Base-by-base conservation (phyloP, 441 rosid genomes). In the Raphanus hybrid region DNA sequence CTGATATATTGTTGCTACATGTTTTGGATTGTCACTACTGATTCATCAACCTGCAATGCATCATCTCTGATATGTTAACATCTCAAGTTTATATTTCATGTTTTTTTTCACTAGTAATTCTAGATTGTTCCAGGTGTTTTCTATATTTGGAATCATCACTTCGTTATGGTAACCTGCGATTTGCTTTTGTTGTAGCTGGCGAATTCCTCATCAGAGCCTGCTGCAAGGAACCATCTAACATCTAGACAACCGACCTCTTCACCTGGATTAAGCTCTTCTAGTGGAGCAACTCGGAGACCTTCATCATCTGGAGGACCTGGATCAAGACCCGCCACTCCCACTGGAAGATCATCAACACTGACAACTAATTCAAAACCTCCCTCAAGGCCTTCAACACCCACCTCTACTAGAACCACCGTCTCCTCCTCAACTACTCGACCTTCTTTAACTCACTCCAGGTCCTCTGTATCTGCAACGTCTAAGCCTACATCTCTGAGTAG, bases 251-350 rank as follows among this genome's bases (percentile, higher is more conserved):
- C 81, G 14, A 79, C 81, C 74, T 87, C 92, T 9, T 91, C 97
- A 43, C 88, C 95, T 72, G 97, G 97, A 71, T 70, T 84, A 73
- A 93, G 84, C 84, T 80, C 89, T 78, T 85, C 91, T 16, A 82
- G 80, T 71, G 74, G 86, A 64, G 90, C 89, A 55, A 78, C 29
- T 68, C 93, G 95, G 16, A 87, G 98, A 82, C 98, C 98, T 60
- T 91, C 92, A 64, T 95, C 99, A n/a, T 90, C 99, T 14, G 94
- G 97, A 41, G 97, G 97, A 83, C 89, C 92, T 35, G 96, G 97
- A 78, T 93, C 98, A 78, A 91, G 98, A 85, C 96, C 97, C 58
- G 73, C 85, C 75, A 96, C 98, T 0, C 99, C 98, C 55, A 90
- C 91, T 41, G 93, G 97, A 63, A 93, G 93, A 43, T 75, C 97